These are phyloP conservation scores for Gamarada debralockiae DNA, from an alignment of 495 filamentous ascomycete species.

Conservation along the genomic window DNA sequence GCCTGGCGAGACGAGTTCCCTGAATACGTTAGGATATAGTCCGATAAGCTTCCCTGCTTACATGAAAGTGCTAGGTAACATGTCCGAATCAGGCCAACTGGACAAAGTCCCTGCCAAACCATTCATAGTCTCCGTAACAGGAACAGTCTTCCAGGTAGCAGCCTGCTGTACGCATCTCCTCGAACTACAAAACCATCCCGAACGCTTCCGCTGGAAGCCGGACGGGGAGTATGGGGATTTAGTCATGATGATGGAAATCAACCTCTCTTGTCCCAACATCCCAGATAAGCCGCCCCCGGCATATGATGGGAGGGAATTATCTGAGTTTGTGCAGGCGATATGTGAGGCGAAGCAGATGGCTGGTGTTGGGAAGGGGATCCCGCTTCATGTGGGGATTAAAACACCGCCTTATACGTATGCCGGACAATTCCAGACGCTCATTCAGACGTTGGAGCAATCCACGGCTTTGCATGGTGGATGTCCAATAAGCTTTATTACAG, in stretches of 20 bases:
- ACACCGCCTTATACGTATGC: slow-evolving; percentile 67
- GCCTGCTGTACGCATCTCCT: slow-evolving; percentile 37
- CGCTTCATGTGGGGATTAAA: slow-evolving; percentile 54
- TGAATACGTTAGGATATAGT: slow-evolving; percentile 70
- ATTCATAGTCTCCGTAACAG: slow-evolving; percentile 70
- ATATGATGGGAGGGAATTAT: slow-evolving; percentile 45
- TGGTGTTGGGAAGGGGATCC: neutral
- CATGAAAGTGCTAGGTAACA: slow-evolving; percentile 44
- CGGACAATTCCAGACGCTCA: slow-evolving; percentile 52
- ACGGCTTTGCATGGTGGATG: neutral
- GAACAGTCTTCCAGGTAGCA: slow-evolving; percentile 43
- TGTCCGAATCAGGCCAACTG: slow-evolving; percentile 23
- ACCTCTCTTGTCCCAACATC: slow-evolving; percentile 74
- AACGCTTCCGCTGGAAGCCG: neutral
- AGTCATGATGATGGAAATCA: slow-evolving; percentile 60
- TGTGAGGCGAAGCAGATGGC: slow-evolving; percentile 6
- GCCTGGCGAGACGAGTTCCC: slow-evolving; percentile 42
- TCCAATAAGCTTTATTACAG: slow-evolving; percentile 59
- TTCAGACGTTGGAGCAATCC: slow-evolving; percentile 36
- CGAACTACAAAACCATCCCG: slow-evolving; percentile 11
- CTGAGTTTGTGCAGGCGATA: slow-evolving; percentile 43
- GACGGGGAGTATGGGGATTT: slow-evolving; percentile 9
- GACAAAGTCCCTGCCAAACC: slow-evolving; percentile 36
- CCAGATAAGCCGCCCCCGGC: slow-evolving; percentile 61
- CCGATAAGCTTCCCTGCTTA: slow-evolving; percentile 64